Conservation (phyloP, 2,329 filamentous ascomycete genomes). For the Aspergillus uvarum region DNA sequence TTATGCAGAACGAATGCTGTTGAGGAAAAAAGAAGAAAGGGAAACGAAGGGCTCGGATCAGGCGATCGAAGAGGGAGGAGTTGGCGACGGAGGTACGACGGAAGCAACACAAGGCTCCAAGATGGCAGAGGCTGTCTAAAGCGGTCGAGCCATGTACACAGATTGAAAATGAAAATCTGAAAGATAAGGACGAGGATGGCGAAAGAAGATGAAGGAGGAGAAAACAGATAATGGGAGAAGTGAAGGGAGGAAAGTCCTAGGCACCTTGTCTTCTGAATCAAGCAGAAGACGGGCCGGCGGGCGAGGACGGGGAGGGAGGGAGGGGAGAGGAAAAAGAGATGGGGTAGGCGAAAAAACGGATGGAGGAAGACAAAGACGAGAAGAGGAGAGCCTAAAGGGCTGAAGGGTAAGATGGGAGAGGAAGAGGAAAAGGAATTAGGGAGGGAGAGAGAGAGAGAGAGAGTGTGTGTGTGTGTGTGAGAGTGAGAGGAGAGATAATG, state of each 20-base stretch:
- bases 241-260: constrained; percentile 28
- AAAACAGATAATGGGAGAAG: constrained; percentile 12
- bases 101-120: constrained; percentile 29
- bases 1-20: constrained; percentile 26
- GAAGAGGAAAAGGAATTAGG: constrained; percentile 23
- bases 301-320: constrained; percentile 19
- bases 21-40: constrained; percentile 24
- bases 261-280: constrained; percentile 30
- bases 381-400: constrained; percentile 6
- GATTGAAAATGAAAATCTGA: constrained; percentile 15
- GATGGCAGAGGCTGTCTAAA: constrained; percentile 29
- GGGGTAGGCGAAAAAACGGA: constrained; percentile 15
- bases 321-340: constrained; percentile 23
- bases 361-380: constrained; percentile 19
- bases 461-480: constrained; percentile 9
- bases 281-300: constrained; percentile 30
- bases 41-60: constrained; percentile 30
- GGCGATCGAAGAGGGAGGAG: constrained; percentile 26
- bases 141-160: constrained; percentile 35
- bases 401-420: constrained; percentile 33
- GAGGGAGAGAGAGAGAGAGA: constrained; percentile 25
- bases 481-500: constrained; percentile 28
- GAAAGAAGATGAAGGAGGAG: constrained; percentile 11
- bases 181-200: constrained; percentile 5
- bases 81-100: constrained; percentile 29